A percentile compares a stretch with the other conserved stretches of the same genome.
phyloP scores from a whole-genome alignment of 2,329 filamentous ascomycete species.

The Talaromyces sp. region DNA sequence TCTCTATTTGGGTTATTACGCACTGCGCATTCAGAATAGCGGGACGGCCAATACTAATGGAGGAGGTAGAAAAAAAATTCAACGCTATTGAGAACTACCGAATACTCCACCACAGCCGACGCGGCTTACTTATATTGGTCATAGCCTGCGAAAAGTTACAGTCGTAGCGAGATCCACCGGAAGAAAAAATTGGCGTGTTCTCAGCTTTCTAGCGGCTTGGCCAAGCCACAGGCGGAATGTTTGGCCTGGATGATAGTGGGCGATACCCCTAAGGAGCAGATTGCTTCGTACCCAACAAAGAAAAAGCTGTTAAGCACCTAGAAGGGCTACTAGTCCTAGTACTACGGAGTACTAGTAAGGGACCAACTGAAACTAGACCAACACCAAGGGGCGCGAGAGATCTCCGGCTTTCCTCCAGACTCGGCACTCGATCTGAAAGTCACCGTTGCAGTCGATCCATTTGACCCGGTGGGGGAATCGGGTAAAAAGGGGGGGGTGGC shows the following conservation, averaged over 20 bases:
- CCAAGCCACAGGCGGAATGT: not conserved
- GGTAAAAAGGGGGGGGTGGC: not conserved
- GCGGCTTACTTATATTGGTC: not conserved
- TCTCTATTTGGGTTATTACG: not conserved
- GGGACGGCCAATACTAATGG: not conserved
- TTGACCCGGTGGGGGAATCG: not conserved
- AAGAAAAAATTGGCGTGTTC: not conserved
- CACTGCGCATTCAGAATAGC: not conserved
- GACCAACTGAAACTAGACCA: not conserved
- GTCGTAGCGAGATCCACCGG: not conserved
- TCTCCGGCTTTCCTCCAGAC: not conserved
- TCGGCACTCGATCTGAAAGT: not conserved
- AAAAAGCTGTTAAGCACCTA: not conserved
- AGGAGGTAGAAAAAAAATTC: not conserved
- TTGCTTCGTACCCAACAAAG: not conserved
- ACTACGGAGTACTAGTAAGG: too few species aligned
- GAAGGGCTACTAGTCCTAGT: not conserved
- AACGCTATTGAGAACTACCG: not conserved
- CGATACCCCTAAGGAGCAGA: not conserved
- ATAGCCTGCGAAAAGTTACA: not conserved
- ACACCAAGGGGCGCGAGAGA: not conserved
- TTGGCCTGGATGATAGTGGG: not conserved
- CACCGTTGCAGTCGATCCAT: not conserved
- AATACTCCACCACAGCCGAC: not conserved
- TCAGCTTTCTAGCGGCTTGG: not conserved